These are phyloP conservation scores for Capsicum baccatum DNA, from an alignment of 257 asterid genomes.

Conservation along the genomic window DNA sequence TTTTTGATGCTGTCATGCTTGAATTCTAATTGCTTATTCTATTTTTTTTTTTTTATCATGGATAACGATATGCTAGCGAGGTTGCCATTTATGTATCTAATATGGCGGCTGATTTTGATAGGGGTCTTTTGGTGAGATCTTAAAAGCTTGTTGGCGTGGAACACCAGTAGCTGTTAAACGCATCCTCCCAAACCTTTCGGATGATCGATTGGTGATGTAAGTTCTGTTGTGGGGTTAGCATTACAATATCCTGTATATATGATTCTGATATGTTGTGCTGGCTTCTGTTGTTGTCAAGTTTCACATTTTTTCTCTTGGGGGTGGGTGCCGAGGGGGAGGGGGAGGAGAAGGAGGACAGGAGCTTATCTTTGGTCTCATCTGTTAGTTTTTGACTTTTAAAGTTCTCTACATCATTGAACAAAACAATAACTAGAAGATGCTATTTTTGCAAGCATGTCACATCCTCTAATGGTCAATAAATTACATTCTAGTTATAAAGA, in stretches of 20 bases:
- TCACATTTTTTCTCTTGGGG: neutral
- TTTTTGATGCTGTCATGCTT: neutral
- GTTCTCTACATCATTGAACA: neutral
- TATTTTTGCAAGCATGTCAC: neutral
- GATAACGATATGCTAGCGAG: neutral
- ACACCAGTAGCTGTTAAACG: slow-evolving; percentile 98
- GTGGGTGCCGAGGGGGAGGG: neutral
- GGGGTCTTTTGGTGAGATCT: slow-evolving; percentile 99
- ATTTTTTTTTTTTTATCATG: neutral
- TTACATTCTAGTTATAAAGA: neutral
- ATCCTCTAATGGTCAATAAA: neutral
- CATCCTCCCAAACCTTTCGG: slow-evolving; percentile 96
- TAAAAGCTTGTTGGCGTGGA: slow-evolving; percentile 94
- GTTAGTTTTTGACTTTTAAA: neutral
- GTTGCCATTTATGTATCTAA: slow-evolving; percentile 18
- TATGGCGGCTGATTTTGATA: slow-evolving; percentile 47
- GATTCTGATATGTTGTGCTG: neutral
- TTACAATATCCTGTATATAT: neutral
- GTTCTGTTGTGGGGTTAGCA: slow-evolving; percentile 35
- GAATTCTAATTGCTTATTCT: neutral
- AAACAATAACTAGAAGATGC: slow-evolving; percentile 13
- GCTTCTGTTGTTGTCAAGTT: slow-evolving; percentile 1
- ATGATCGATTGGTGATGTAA: slow-evolving; percentile 94
- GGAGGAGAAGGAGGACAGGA: neutral
- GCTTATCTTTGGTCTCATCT: neutral